Conservation (phyloP, 768 basidiomycete species). For the Lactarius hengduanensis region DNA sequence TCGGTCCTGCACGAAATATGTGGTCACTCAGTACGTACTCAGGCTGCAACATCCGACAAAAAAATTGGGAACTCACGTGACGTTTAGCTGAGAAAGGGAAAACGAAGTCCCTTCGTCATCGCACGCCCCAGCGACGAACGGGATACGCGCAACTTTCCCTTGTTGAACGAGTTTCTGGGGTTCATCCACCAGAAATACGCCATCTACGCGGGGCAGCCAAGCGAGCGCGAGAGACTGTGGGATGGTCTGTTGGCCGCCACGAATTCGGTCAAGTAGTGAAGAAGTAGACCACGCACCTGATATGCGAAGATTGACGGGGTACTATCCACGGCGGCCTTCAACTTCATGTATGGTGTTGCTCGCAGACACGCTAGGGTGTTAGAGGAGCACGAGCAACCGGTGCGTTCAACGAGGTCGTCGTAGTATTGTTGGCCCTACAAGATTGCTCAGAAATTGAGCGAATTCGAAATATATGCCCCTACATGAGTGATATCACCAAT, state of each 20-base stretch:
- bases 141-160: conserved; percentile 37
- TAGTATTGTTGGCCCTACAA: conserved; percentile 38
- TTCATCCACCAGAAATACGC: conserved; percentile 38
- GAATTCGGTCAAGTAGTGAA: background rate
- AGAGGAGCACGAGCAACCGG: conserved; percentile 37
- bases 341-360: conserved; percentile 33
- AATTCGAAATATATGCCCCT: conserved; percentile 34
- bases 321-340: conserved; percentile 37
- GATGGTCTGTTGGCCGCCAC: background rate
- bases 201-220: conserved; percentile 43
- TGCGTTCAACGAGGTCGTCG: conserved; percentile 41
- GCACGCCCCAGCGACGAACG: conserved; percentile 34
- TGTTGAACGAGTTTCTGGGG: conserved; percentile 36
- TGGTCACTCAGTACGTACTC: too few species aligned
- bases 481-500: conserved; percentile 35
- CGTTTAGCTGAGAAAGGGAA: conserved; percentile 29
- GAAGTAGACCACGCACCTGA: conserved; percentile 29
- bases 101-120: conserved; percentile 34
- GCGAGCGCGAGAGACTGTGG: conserved; percentile 33
- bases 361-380: conserved; percentile 47
- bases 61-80: conserved; percentile 29
- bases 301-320: conserved; percentile 35
- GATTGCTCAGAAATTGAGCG: background rate
- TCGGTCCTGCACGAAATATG: conserved; percentile 19
- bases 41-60: too few species aligned